These are phyloP conservation scores for Cutaneotrichosporon dermatis DNA, from an alignment of 1,284 basidiomycete genomes.

Conservation along the genomic window DNA sequence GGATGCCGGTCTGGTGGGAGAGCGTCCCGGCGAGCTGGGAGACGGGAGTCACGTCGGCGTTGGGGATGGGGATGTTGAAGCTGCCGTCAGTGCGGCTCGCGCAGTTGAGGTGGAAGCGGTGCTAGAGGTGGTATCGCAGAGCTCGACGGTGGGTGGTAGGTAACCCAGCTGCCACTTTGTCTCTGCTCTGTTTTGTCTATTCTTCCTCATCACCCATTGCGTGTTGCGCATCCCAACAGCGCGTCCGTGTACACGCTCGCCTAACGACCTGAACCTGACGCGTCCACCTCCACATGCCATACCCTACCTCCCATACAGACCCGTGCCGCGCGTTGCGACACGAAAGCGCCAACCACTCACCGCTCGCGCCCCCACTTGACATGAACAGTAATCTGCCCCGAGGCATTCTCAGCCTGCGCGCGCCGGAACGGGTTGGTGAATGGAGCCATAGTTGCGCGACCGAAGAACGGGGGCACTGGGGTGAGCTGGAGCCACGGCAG, in stretches of 20 bases:
- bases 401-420: conserved; percentile 38
- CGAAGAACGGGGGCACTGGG: conserved; percentile 10
- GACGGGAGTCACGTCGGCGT: conserved; percentile 41
- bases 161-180: too few species aligned
- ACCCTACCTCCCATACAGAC: too few species aligned
- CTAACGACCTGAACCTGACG: too few species aligned
- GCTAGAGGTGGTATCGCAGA: too few species aligned
- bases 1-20: conserved; percentile 41
- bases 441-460: conserved; percentile 18
- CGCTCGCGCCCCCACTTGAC: conserved; percentile 44
- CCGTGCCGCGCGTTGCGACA: too few species aligned
- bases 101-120: too few species aligned
- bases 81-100: conserved; percentile 21
- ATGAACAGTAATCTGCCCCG: conserved; percentile 39
- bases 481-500: neutral
- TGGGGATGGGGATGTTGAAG: conserved; percentile 49
- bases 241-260: too few species aligned
- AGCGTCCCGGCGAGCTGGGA: conserved; percentile 43
- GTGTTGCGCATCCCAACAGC: too few species aligned
- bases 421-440: conserved; percentile 46
- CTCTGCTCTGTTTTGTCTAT: too few species aligned
- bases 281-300: too few species aligned
- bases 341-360: neutral
- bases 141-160: too few species aligned
- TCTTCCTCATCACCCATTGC: too few species aligned